Evolutionary conservation across 2,329 filamentous ascomycete species (phyloP).

Genomic region (Colletotrichum nymphaeae): DNA sequence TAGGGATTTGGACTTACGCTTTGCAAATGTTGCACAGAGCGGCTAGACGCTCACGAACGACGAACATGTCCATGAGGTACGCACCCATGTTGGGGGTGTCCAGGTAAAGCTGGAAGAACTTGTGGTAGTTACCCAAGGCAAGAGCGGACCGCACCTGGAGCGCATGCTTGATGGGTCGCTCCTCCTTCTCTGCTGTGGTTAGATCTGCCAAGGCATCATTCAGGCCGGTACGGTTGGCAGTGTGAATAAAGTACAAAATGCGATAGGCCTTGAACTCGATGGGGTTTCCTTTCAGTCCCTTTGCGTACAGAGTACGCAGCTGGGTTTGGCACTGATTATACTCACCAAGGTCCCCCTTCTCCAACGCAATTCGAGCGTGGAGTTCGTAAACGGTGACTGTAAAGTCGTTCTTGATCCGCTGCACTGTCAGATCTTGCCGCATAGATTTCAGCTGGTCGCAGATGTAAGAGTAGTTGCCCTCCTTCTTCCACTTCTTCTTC

Average conservation of each 20-base stretch:
- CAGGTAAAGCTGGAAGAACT: slow-evolving; percentile 95
- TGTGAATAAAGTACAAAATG: slow-evolving; percentile 99
- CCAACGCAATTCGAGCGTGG: slow-evolving; percentile 95
- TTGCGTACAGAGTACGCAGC: slow-evolving; percentile 88
- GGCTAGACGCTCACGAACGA: slow-evolving; percentile 89
- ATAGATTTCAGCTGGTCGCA: slow-evolving; percentile 99
- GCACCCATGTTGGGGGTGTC: slow-evolving; percentile 96
- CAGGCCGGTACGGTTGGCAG: slow-evolving; percentile 96
- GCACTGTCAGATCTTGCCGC: slow-evolving; percentile 96
- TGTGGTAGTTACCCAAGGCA: slow-evolving; percentile 95
- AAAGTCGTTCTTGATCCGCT: slow-evolving; percentile 96
- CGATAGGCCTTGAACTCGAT: slow-evolving; percentile 99
- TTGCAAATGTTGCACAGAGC: slow-evolving; percentile 93
- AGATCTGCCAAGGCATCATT: slow-evolving; percentile 99
- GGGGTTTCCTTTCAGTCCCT: slow-evolving; percentile 87
- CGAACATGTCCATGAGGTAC: slow-evolving; percentile 99
- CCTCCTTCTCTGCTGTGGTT: slow-evolving; percentile 95
- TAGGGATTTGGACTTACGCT: slow-evolving; percentile 78
- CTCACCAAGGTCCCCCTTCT: slow-evolving; percentile 99
- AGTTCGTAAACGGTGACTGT: slow-evolving; percentile 97
- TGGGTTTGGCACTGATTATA: slow-evolving; percentile 99
- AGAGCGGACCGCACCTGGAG: slow-evolving; percentile 90
- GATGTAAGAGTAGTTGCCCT: slow-evolving; percentile 96
- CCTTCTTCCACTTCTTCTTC: slow-evolving; percentile 93
- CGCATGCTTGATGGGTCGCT: slow-evolving; percentile 88